phyloP scores from a whole-genome alignment of 2,329 filamentous ascomycete genomes.

The Tolypocladium guangdongense region DNA sequence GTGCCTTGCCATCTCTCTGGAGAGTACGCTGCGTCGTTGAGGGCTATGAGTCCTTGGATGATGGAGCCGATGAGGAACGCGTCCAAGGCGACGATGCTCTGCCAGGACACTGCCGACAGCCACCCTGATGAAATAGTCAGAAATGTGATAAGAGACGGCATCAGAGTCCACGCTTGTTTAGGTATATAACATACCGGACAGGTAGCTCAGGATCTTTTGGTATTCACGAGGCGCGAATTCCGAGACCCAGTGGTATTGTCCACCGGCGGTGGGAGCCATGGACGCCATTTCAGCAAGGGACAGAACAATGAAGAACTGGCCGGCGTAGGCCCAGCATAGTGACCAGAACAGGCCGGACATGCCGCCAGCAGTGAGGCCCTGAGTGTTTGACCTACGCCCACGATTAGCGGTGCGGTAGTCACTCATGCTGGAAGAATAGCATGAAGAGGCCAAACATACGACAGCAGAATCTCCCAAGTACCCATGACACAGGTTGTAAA shows the following conservation, averaged over 20 bases:
- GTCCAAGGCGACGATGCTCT: constrained; percentile 27
- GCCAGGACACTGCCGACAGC: constrained; percentile 31
- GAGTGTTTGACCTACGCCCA: constrained; percentile 23
- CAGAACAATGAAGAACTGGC: constrained; percentile 23
- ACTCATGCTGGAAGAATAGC: too few species aligned
- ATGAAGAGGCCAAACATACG: constrained; percentile 26
- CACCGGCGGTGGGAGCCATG: constrained; percentile 45
- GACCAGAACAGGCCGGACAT: constrained; percentile 10
- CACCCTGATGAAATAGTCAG: constrained; percentile 20
- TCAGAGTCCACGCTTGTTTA: background rate
- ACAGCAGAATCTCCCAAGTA: constrained; percentile 30
- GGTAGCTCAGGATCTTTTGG: constrained; percentile 43
- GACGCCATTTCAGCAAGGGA: constrained; percentile 40
- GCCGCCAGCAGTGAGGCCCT: constrained; percentile 8
- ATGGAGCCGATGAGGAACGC: constrained; percentile 32
- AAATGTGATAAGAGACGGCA: background rate
- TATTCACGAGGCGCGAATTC: constrained; percentile 36
- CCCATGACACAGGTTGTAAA: constrained; percentile 35
- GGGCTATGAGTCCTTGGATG: constrained; percentile 30
- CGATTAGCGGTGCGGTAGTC: background rate
- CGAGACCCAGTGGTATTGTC: constrained; percentile 49
- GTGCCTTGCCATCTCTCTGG: constrained; percentile 3
- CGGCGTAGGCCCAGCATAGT: constrained; percentile 6
- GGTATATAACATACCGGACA: background rate
- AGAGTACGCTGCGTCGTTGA: constrained; percentile 12